Percentiles rank a stretch among this genome's conserved stretches.
Evolutionary conservation across 495 filamentous ascomycete species (phyloP).

Genomic region (Bacidia gigantensis): DNA sequence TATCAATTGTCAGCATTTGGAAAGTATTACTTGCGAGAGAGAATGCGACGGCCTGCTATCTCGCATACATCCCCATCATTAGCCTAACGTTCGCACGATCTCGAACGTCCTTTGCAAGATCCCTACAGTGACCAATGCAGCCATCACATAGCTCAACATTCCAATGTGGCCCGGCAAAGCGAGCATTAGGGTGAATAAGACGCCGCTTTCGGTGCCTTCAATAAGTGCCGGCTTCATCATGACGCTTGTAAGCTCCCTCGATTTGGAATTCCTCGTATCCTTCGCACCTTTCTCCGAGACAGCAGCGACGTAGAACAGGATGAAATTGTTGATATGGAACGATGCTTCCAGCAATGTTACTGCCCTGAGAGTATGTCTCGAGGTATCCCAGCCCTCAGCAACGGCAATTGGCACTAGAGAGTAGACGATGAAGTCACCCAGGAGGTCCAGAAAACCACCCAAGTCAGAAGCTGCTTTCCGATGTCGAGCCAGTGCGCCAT

Average conservation of each 20-base stretch:
- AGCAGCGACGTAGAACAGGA: constrained; percentile 24
- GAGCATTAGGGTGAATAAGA: constrained; percentile 25
- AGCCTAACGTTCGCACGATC: not conserved
- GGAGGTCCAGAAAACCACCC: constrained; percentile 24
- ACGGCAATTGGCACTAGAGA: constrained; percentile 20
- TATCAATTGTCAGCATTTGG: not conserved
- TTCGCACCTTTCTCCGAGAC: constrained; percentile 17
- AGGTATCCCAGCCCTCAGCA: not conserved
- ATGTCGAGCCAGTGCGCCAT: constrained; percentile 22
- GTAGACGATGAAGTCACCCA: constrained; percentile 24
- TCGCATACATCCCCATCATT: no score
- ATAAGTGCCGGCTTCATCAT: constrained; percentile 25
- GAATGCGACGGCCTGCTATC: no score
- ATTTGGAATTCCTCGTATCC: constrained; percentile 9
- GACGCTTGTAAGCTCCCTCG: constrained; percentile 25
- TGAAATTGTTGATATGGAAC: constrained; percentile 28
- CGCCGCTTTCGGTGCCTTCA: constrained; percentile 23
- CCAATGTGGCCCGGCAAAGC: constrained; percentile 12
- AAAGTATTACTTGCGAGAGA: no score
- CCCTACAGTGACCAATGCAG: constrained; percentile 14
- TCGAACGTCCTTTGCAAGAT: constrained; percentile 16
- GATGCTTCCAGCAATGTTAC: constrained; percentile 20
- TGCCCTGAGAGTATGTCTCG: constrained; percentile 7
- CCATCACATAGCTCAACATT: constrained; percentile 16
- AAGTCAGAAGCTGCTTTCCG: constrained; percentile 17